Base-by-base conservation (phyloP, 1,284 basidiomycete species). In the Golubevia pallescens region DNA sequence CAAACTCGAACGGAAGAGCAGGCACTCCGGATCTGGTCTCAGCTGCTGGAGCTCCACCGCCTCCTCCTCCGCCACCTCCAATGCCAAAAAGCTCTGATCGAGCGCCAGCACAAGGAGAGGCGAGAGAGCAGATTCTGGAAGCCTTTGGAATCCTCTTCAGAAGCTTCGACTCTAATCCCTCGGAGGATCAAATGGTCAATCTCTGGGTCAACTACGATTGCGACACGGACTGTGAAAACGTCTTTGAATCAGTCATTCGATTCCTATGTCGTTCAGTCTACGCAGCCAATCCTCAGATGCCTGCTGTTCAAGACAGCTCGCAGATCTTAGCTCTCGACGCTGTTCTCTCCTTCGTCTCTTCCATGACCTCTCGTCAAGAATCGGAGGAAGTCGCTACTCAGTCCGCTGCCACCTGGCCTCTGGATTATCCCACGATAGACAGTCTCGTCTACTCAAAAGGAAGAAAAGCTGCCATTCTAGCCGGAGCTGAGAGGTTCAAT, bases 191-290 rank as follows among this genome's bases (percentile, higher is more conserved):
- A 10, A 67, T 79, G 52, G 75, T 83, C 28, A 73, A 74, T 42
- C 72, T 85, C 7, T 85, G 78, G 67, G 66, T 76, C 67, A 85
- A 85, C 66, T 85, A 78, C 68, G 82, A 85, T 58, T 83, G 80
- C 73, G 77, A 84, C 57, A 72, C 78, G 16, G 71, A 79, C 59
- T 78, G 77, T 68, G 73, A 79, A 32, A 68, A 85, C 63, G 61
- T 85, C 65, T 82, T 74, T 64, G 74, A 81, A 57, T 57, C 70
- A 19, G 63, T 82, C 16, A 71, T 84, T 42, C 61, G 71, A 60
- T 85, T 84, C 65, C 58, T 81, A 57, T 82, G 78, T 60, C 75
- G 80, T 48, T 66, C 70, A 54, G 74, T 85, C 32, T 69, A 69
- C 60, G 67, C 75, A 32, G 51, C 52, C 19, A 52, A 54, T 42